phyloP scores from a whole-genome alignment of 352 stramenopile species.

The Globisporangium acanthophoron region DNA sequence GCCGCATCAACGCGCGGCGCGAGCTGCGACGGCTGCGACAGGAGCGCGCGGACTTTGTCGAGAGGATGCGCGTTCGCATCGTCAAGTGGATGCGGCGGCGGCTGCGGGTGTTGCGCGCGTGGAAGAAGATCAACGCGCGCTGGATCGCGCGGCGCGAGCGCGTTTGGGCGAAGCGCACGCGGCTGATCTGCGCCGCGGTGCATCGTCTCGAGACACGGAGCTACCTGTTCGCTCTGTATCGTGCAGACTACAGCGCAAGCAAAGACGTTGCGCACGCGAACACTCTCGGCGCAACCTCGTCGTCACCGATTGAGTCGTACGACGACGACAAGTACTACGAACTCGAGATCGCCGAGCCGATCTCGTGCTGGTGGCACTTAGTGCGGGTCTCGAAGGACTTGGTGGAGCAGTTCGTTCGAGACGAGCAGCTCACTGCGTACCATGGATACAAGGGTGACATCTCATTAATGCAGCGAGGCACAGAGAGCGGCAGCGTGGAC shows the following conservation, averaged over 20 bases:
- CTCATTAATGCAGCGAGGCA: too few species aligned
- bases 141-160: conserved; percentile 35
- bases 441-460: not conserved
- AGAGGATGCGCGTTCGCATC: conserved; percentile 39
- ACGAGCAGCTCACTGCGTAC: not conserved
- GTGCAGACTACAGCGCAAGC: not conserved
- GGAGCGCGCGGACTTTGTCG: conserved; percentile 23
- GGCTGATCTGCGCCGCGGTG: conserved; percentile 21
- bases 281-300: conserved; percentile 15
- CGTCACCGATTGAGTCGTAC: not conserved
- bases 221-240: conserved; percentile 38
- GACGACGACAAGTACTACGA: conserved; percentile 14
- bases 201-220: conserved; percentile 26
- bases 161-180: conserved; percentile 38
- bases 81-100: conserved; percentile 44
- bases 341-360: conserved; percentile 13
- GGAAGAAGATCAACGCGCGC: conserved; percentile 40
- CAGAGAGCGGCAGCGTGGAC: not conserved
- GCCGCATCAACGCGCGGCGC: conserved; percentile 26
- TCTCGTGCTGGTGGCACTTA: conserved; percentile 2
- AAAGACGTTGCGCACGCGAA: conserved; percentile 5
- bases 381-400: conserved; percentile 1
- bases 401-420: not conserved
- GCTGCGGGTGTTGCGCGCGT: conserved; percentile 33
- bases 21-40: conserved; percentile 30